Evolutionary conservation across 2,329 filamentous ascomycete genomes (phyloP).

Genomic region (Aulographum hederae): DNA sequence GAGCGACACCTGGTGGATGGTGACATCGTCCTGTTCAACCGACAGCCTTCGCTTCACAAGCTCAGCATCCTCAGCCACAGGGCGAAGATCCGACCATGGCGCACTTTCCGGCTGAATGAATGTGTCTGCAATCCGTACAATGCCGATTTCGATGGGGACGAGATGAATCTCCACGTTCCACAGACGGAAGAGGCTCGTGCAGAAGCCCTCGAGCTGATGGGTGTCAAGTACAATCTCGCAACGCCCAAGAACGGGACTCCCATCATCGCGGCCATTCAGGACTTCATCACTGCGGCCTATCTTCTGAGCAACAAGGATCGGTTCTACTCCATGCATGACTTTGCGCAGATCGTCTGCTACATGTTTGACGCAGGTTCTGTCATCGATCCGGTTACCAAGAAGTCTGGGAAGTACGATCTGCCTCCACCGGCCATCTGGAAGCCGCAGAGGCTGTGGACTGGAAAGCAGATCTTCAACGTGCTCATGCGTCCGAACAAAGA

Average conservation of each 20-base stretch:
- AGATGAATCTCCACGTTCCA: constrained; percentile 97
- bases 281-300: constrained; percentile 95
- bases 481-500: constrained; percentile 75
- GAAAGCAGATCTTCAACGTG: constrained; percentile 89
- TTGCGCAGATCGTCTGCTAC: constrained; percentile 77
- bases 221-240: constrained; percentile 86
- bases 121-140: constrained; percentile 98
- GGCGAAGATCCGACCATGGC: constrained; percentile 83
- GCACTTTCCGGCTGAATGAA: constrained; percentile 92
- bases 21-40: constrained; percentile 94
- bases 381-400: constrained; percentile 25
- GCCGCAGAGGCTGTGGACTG: constrained; percentile 79
- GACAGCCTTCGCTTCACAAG: constrained; percentile 93
- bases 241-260: constrained; percentile 97
- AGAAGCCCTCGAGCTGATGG: constrained; percentile 93
- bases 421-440: constrained; percentile 77
- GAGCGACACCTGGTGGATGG: constrained; percentile 90
- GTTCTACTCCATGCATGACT: constrained; percentile 78
- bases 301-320: constrained; percentile 80
- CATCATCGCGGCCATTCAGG: constrained; percentile 96
- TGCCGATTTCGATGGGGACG: constrained; percentile 95
- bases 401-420: constrained; percentile 52
- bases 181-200: constrained; percentile 93
- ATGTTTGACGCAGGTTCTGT: constrained; percentile 64
- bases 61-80: constrained; percentile 95